Evolutionary conservation across 2,329 filamentous ascomycete species (phyloP).

Genomic region (Orbilia ellipsospora): DNA sequence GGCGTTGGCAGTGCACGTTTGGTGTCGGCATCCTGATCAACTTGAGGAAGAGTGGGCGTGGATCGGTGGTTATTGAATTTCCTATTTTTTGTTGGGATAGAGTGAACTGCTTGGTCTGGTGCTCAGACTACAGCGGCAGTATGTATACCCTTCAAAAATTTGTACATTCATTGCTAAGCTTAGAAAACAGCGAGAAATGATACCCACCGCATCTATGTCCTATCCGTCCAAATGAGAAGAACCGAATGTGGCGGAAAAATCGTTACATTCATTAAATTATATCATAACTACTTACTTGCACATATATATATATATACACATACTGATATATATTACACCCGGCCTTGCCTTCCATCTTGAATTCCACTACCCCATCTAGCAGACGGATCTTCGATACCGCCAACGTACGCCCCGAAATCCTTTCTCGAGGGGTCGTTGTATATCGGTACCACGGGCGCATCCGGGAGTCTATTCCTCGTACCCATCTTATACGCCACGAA

Average conservation of each 20-base stretch:
- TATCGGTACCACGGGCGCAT: constrained; percentile 18
- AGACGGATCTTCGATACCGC: constrained; percentile 15
- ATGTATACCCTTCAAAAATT: no score
- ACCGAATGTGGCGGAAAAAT: no score
- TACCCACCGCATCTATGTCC: no score
- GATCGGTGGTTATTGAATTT: constrained; percentile 1
- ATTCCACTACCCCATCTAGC: constrained; percentile 2
- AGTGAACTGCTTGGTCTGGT: not conserved
- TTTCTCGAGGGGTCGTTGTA: constrained; percentile 22
- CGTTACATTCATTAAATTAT: no score
- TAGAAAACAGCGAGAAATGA: no score
- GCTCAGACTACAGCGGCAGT: no score
- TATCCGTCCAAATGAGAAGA: no score
- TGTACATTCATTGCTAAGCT: no score
- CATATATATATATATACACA: no score
- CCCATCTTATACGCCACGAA: constrained; percentile 5
- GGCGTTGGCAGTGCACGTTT: constrained; percentile 32
- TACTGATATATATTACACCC: not conserved
- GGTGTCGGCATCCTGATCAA: constrained; percentile 28
- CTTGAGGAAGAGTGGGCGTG: constrained; percentile 38
- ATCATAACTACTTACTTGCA: no score
- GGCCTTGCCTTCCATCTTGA: not conserved
- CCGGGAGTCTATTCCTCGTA: not conserved
- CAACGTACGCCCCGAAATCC: not conserved
- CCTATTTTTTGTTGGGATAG: not conserved